phyloP scores from a whole-genome alignment of 345 rosid species.

The Gynandropsis gynandra region DNA sequence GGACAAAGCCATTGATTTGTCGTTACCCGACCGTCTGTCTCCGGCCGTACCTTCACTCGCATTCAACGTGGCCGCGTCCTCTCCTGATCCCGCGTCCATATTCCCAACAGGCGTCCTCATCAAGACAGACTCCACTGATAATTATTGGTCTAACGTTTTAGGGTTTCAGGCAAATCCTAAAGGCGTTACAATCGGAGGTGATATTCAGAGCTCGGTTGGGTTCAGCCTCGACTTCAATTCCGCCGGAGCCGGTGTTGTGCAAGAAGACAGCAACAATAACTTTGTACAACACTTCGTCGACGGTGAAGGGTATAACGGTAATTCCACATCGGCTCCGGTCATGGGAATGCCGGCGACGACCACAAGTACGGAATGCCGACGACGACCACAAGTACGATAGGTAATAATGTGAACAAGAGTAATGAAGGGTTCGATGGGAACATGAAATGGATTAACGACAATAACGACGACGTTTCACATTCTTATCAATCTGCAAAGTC shows the following conservation, averaged over 20 bases:
- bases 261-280: constrained; percentile 23
- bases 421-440: constrained; percentile 42
- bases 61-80: constrained; percentile 34
- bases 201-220: too few relatives aligned
- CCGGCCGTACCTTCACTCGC: constrained; percentile 41
- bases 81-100: constrained; percentile 25
- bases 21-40: constrained; percentile 39
- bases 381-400: constrained; percentile 22
- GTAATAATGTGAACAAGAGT: too few relatives aligned
- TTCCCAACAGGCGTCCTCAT: constrained; percentile 51
- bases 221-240: too few relatives aligned
- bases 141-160: constrained; percentile 56
- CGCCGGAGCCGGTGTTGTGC: too few relatives aligned
- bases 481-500: constrained; percentile 58
- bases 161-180: constrained; percentile 30
- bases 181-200: too few relatives aligned
- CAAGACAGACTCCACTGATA: constrained; percentile 48
- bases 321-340: constrained; percentile 18
- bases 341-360: constrained; percentile 38
- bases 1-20: constrained; percentile 12
- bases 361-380: constrained; percentile 35
- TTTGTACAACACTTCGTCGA: constrained; percentile 30
- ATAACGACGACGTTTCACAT: constrained; percentile 40
- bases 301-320: constrained; percentile 28
- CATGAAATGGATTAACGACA: constrained; percentile 26